Conservation (phyloP, 768 basidiomycete species). For the Leccinum uliginosum region DNA sequence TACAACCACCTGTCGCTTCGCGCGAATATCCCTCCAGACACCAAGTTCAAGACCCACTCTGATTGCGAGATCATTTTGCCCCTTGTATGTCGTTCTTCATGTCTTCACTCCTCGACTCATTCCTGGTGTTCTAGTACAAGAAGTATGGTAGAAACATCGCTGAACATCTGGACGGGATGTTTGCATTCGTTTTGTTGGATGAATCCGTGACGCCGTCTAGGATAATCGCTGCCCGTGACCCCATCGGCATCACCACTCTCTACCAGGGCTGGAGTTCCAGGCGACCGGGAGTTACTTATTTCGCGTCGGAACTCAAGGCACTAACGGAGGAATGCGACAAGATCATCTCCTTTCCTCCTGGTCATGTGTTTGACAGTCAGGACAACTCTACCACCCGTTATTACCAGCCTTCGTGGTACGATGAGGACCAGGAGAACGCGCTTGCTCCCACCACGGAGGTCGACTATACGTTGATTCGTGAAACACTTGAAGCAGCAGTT, state of each 20-base stretch:
- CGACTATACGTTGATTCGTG: slow-evolving; percentile 68
- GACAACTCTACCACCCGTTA: slow-evolving; percentile 79
- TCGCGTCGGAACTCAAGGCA: slow-evolving; percentile 94
- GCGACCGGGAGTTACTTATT: slow-evolving; percentile 79
- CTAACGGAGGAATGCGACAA: slow-evolving; percentile 89
- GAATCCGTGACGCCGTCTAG: slow-evolving; percentile 86
- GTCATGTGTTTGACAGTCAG: slow-evolving; percentile 89
- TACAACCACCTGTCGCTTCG: slow-evolving; percentile 92
- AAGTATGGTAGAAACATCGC: slow-evolving; percentile 77
- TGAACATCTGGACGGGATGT: slow-evolving; percentile 92
- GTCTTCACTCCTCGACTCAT: neutral
- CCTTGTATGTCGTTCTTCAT: slow-evolving; percentile 49
- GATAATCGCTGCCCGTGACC: slow-evolving; percentile 94
- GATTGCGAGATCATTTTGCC: slow-evolving; percentile 98
- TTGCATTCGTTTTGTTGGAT: slow-evolving; percentile 95
- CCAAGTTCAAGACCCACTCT: slow-evolving; percentile 93
- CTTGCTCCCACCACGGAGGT: slow-evolving; percentile 52
- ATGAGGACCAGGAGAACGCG: slow-evolving; percentile 62
- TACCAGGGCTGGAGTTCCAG: slow-evolving; percentile 94
- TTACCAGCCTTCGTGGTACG: slow-evolving; percentile 87
- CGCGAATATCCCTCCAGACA: slow-evolving; percentile 53
- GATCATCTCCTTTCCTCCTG: slow-evolving; percentile 94
- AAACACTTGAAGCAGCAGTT: slow-evolving; percentile 86
- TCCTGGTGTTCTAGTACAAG: slow-evolving; percentile 57
- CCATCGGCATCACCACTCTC: slow-evolving; percentile 95